Evolutionary conservation across 139 green algal genomes (phyloP).

Genomic region (Chlamydomonas urium): DNA sequence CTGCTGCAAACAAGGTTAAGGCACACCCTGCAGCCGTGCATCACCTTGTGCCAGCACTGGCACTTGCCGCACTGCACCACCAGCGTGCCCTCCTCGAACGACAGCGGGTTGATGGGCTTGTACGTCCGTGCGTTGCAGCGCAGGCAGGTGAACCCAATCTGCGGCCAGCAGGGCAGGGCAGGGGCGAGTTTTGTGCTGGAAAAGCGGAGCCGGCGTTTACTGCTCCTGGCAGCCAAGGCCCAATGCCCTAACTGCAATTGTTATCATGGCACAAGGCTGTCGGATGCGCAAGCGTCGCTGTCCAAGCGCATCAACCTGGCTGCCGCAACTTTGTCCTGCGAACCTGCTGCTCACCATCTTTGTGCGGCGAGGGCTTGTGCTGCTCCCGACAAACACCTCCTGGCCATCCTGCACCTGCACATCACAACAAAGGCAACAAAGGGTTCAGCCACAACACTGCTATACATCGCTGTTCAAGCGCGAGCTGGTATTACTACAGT

Average conservation of each 20-base stretch:
- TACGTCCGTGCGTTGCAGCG: constrained; percentile 13
- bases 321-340: not conserved
- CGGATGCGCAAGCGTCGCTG: not conserved
- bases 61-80: constrained; percentile 19
- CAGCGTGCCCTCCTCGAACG: constrained; percentile 13
- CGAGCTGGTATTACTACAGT: not conserved
- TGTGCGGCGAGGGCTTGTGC: constrained; percentile 4
- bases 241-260: not conserved
- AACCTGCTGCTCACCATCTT: constrained; percentile 8
- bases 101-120: constrained; percentile 4
- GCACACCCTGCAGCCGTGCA: no score
- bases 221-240: not conserved
- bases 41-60: constrained; percentile 7
- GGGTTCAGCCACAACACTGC: not conserved
- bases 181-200: no score
- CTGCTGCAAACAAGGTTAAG: no score
- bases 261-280: not conserved
- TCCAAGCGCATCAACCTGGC: not conserved
- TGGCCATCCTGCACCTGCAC: not conserved
- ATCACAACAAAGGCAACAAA: not conserved
- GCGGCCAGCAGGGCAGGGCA: not conserved
- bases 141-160: constrained; percentile 15
- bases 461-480: not conserved
- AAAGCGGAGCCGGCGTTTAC: not conserved
- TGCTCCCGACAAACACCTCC: constrained; percentile 11